Evolutionary conservation across 164 flowering plant genomes (phyloP), one percentile per base, ranked within the genome.

Genomic region (Vitis cinerea): DNA sequence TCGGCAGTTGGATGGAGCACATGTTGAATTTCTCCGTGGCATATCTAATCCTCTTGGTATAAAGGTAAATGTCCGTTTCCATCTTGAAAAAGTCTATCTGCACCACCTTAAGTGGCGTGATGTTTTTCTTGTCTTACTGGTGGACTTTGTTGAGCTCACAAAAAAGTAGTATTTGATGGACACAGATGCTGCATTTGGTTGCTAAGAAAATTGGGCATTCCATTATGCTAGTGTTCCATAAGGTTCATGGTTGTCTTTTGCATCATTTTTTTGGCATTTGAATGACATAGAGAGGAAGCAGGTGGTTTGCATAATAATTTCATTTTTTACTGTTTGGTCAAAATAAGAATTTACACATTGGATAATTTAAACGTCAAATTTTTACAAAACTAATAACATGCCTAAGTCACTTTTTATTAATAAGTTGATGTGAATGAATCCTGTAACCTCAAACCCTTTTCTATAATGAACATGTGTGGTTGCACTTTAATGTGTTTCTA

Each of bases 21-120:
- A 81, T 74, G 82, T 84, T 63, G 85, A 84, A 55, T 84, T 81
- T 52, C 80, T 82, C 14, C 75, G 87, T 14, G 87, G 87, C 14
- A 71, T 84, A 10, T 77, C 85, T 56, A 84, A 84, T 78, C 87
- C 87, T 70, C 80, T 84, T 56, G 87, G 87, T 12, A 80, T 84
- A 13, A 84, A 81, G 83, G 83, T 80, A 52, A 9, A 71, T 72
- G 55, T 17, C 66, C 9, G 16, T 27, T 23, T 6, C 8, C 44
- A 37, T 37, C 44, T 37, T 37, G 44, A 37, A 37, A 37, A 37
- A 37, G 7, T 37, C 44, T 37, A 3, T 37, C 44, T 37, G 44
- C 7, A 0, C 4, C 44, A 37, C 44, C 44, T 37, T 37, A 37
- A 3, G 44, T 37, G 7, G 44, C 44, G 7, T 37, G 44, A 37